These are phyloP conservation scores for Gossypium laxum DNA, from an alignment of 441 rosid species.

Conservation along the genomic window DNA sequence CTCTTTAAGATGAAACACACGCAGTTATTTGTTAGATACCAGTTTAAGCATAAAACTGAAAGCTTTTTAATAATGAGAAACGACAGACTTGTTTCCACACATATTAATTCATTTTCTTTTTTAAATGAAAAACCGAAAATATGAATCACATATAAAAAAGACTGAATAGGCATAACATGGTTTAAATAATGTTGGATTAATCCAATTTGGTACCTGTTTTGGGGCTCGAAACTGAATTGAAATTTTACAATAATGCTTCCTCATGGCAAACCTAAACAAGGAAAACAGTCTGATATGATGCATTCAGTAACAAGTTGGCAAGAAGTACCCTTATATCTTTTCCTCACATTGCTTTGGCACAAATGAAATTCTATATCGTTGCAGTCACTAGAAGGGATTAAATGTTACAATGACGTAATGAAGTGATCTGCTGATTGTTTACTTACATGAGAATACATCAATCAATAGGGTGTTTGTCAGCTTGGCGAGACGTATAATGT, in stretches of 20 bases:
- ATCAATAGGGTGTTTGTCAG: constrained; percentile 87
- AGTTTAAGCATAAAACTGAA: background rate
- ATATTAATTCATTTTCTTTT: background rate
- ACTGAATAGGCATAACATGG: constrained; percentile 2
- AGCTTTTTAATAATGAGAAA: background rate
- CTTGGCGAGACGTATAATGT: constrained; percentile 90
- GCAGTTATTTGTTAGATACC: background rate
- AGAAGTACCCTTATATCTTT: background rate
- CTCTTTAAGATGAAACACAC: background rate
- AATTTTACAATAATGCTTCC: background rate
- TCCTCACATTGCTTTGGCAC: background rate
- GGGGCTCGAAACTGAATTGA: background rate
- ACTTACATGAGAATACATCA: constrained; percentile 32
- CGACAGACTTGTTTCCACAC: background rate
- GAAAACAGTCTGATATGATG: constrained; percentile 6
- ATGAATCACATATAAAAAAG: background rate
- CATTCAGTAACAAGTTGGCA: background rate
- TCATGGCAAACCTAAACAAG: constrained; percentile 6
- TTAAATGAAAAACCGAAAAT: background rate
- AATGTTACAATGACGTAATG: background rate
- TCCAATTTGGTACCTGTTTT: background rate
- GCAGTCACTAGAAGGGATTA: background rate
- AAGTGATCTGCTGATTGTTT: background rate
- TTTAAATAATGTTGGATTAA: background rate
- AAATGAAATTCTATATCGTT: background rate